Evolutionary conservation across 768 basidiomycete genomes (phyloP).

Genomic region (Rhodotorula paludigena): DNA sequence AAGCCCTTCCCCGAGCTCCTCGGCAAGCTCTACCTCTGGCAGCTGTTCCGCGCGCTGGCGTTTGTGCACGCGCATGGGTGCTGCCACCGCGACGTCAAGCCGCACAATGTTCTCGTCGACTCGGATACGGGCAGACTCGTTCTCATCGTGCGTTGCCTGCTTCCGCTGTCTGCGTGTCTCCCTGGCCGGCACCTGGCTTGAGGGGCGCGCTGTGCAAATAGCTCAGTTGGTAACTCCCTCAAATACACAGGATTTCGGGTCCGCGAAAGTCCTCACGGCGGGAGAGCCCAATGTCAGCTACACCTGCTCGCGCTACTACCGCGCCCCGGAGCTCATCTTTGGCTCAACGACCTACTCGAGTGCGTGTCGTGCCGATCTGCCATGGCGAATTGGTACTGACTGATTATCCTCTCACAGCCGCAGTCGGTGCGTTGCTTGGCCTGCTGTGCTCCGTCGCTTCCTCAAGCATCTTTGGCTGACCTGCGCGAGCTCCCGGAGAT

Average conservation of each 20-base stretch:
- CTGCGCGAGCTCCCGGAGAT: slow-evolving; percentile 46
- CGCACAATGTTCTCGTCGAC: slow-evolving; percentile 94
- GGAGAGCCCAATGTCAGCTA: slow-evolving; percentile 99
- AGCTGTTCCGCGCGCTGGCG: slow-evolving; percentile 84
- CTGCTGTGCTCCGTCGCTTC: slow-evolving; percentile 49
- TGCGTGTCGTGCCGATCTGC: slow-evolving; percentile 64
- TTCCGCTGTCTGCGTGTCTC: not conserved
- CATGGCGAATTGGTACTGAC: too few species aligned
- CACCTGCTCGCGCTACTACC: slow-evolving; percentile 91
- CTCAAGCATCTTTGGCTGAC: too few species aligned
- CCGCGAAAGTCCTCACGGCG: slow-evolving; percentile 92
- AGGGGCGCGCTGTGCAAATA: too few species aligned
- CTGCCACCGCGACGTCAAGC: slow-evolving; percentile 99
- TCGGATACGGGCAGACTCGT: slow-evolving; percentile 93
- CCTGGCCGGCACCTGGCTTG: too few species aligned
- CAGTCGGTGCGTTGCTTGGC: too few species aligned
- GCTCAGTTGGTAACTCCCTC: too few species aligned
- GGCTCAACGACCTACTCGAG: slow-evolving; percentile 98
- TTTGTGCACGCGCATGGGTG: slow-evolving; percentile 96
- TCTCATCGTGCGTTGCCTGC: slow-evolving; percentile 37
- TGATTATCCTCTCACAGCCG: not conserved
- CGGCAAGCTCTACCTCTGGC: slow-evolving; percentile 97
- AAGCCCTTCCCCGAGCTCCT: slow-evolving; percentile 98
- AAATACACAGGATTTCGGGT: slow-evolving; percentile 98
- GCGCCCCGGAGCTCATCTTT: slow-evolving; percentile 97